phyloP scores from a whole-genome alignment of 2,329 filamentous ascomycete species.

The Ilyonectria destructans region DNA sequence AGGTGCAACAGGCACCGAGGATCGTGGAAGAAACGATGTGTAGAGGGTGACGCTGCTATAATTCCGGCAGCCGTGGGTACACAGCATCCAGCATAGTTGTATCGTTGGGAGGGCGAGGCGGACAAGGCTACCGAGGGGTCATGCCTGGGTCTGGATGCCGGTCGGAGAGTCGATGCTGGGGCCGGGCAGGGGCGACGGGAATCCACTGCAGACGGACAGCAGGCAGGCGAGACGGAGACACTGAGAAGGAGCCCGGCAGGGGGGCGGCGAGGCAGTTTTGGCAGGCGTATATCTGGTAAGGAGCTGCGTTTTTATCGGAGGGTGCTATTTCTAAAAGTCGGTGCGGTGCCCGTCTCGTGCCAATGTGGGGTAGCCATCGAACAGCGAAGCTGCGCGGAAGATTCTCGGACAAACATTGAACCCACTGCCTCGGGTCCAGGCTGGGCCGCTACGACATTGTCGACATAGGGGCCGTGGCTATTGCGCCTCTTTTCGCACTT shows the following conservation, averaged over 20 bases:
- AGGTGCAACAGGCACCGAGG: slow-evolving; percentile 36
- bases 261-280: slow-evolving; percentile 39
- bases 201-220: slow-evolving; percentile 17
- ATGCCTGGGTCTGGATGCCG: slow-evolving; percentile 54
- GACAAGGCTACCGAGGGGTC: slow-evolving; percentile 60
- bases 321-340: slow-evolving; percentile 59
- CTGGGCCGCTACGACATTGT: background rate
- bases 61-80: slow-evolving; percentile 60
- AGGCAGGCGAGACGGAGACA: slow-evolving; percentile 38
- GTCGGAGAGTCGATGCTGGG: slow-evolving; percentile 39
- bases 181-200: slow-evolving; percentile 19
- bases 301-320: slow-evolving; percentile 57
- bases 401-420: slow-evolving; percentile 49
- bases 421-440: slow-evolving; percentile 28
- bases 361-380: slow-evolving; percentile 54
- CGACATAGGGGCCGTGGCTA: slow-evolving; percentile 41
- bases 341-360: slow-evolving; percentile 57
- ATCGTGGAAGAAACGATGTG: slow-evolving; percentile 26
- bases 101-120: slow-evolving; percentile 51
- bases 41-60: slow-evolving; percentile 59
- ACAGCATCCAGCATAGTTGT: slow-evolving; percentile 62
- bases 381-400: slow-evolving; percentile 42
- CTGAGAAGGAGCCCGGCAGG: slow-evolving; percentile 23
- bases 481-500: slow-evolving; percentile 35
- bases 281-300: slow-evolving; percentile 38